Evolutionary conservation across 2,329 filamentous ascomycete genomes (phyloP), one percentile per base, ranked within the genome.

Genomic region (Ceratocystis alfenasii): DNA sequence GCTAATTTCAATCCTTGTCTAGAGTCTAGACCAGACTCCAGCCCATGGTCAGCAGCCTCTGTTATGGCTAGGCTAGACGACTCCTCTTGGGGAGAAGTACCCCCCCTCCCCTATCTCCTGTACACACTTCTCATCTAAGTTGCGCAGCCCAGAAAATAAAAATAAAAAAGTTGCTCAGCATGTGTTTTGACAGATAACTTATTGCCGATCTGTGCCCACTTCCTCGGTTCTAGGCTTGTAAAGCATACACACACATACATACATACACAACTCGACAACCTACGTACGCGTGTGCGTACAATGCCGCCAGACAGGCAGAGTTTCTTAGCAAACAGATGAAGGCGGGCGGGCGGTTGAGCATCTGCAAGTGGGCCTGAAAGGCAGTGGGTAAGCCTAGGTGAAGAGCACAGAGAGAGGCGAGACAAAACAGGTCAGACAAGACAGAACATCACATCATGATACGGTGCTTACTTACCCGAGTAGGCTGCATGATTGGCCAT

Each of bases 1-100:
- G 28, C 17, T 30, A 59, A 59, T 59, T 59, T 33, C 12, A 59
- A 59, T 10, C 53, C 53, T 59, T 59, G 53, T 36, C 28, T 12
- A 59, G 17, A 59, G 53, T 59, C 53, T 59, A 36, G 53, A 59
- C 28, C 53, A 30, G 17, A 17, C 53, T 25, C 17, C 22, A n/a
- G n/a, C 22, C 8, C n/a, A 17, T 7, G 6, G 20, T 3, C 7
- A 22, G 46, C 17, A 20, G 45, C 5, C 45, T 48, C 17, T n/a
- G 45, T 20, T 48, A 3, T 36, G 8, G 36, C 36, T 36, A 36
- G 36, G 10, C 8, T 12, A 12, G 10, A 36, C 3, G 36, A 12
- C 36, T 36, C 36, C 36, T 36, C 36, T 36, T 36, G 10, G 36
- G 10, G 10, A 36, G 36, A 36, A 12, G 36, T 36, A 12, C 30